Evolutionary conservation across 805 yeast genomes (phyloP), one percentile per base, ranked within the genome.

Genomic region (Cyberlindnera bimundalis): DNA sequence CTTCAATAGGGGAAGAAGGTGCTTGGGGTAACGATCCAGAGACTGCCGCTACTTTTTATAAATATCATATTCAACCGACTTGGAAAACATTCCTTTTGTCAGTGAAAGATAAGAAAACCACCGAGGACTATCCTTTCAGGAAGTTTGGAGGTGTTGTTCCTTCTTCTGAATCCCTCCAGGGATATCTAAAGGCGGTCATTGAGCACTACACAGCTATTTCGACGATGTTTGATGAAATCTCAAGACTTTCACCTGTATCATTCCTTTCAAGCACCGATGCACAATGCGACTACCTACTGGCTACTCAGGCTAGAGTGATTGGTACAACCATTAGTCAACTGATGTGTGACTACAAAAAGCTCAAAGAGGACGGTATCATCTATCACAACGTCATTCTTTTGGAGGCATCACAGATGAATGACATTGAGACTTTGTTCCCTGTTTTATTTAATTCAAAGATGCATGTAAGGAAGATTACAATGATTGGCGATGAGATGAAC

Each of bases 11-110:
- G 1, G 45, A 59, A 13, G 60, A 59, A 2, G 71, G 69, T 3
- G 65, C 61, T 0, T 64, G 63, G 50, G 70, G 68, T 3, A 64
- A 62, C 30, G 62, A 67, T 23, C 51, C 64, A 12, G 61, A 58
- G n/a, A 58, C 70, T 4, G 70, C 73, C 0, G 42, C 37, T 6
- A 52, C 47, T 18, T 67, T 71, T 38, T 66, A 42, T 46, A 44
- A 43, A 8, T 47, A 50, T 6, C 48, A 59, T 26, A 43, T 70
- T 6, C 13, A 31, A 10, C 34, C 41, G 1, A 33, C 16, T 17
- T 56, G 56, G 56, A 13, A 18, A 2, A 6, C 21, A 1, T 54
- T 36, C 30, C 7, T 46, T n/a, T 6, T 12, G 5, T 2, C 23
- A 1, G 24, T 42, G 2, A 41, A 38, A 10, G 23, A 25, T 10